Base-by-base conservation (phyloP, 805 yeast species). In the Myxozyma neglecta region DNA sequence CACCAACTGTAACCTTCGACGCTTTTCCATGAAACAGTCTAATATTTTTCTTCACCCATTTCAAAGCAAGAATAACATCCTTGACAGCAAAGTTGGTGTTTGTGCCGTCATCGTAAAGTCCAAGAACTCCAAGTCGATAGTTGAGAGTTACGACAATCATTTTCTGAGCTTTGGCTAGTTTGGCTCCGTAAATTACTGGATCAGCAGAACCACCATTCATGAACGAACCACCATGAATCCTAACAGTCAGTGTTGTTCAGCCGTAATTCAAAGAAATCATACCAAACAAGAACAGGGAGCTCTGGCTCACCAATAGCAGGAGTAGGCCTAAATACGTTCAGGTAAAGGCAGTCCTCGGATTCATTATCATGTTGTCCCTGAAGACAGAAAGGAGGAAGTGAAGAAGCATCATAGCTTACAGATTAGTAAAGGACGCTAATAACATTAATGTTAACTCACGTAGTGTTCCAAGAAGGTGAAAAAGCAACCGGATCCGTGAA, bases 201-300 rank as follows among this genome's bases (percentile, higher is more conserved):
- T 69, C 71, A n/a, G 70, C 60, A 34, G 58, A 69, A 50, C 74
- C 65, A 11, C 78, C 77, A 24, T 67, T 67, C 3, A 56, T 20
- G 55, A 71, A 74, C 1, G 76, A 72, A 39, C 79, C 79, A 13
- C 79, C 79, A 57, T 75, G 76, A 43, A 76, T 69, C 73, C 75
- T 75, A n/a, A 42, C 71, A 64, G 46, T 68, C 68, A 10, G 73
- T 75, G 1, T 75, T 74, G n/a, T 36, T 18, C 14, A 13, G 16
- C 11, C n/a, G 36, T 20, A 10, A 13, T 10, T 9, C 18, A 20
- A 16, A 16, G 5, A 44, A 5, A 11, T 11, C 56, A 8, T 52
- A 60, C 65, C 65, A 61, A 43, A 61, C 53, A 36, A 63, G 34
- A 10, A 63, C 64, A 6, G 64, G 64, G 24, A 60, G 43, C n/a